phyloP scores from a whole-genome alignment of 345 rosid genomes.

The Aquilaria malaccensis region DNA sequence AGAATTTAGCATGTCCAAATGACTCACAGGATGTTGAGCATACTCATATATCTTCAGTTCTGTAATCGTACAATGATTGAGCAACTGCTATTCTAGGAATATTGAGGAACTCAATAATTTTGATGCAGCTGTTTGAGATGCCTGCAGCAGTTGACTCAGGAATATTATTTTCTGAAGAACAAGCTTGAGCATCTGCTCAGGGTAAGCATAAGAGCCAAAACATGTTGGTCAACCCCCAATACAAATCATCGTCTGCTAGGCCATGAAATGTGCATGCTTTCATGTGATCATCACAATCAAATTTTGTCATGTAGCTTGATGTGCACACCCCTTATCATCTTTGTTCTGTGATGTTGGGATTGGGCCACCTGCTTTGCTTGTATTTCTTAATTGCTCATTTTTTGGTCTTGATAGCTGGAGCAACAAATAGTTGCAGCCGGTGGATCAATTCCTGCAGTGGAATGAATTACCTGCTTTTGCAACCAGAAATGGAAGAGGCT shows the following conservation, averaged over 20 bases:
- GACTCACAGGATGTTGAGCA: not conserved
- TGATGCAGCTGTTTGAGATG: slow-evolving; percentile 69
- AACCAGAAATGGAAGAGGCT: not conserved
- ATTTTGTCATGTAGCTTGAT: no score
- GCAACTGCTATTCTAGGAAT: not conserved
- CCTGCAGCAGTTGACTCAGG: slow-evolving; percentile 64
- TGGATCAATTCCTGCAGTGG: slow-evolving; percentile 49
- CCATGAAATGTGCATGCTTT: no score
- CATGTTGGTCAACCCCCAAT: no score
- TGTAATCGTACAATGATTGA: slow-evolving; percentile 1
- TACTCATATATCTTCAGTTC: not conserved
- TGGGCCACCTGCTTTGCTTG: no score
- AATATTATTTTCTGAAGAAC: slow-evolving; percentile 45
- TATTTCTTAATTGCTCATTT: slow-evolving; percentile 1
- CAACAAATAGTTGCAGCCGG: slow-evolving; percentile 63
- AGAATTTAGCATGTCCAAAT: no score
- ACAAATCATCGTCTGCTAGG: no score
- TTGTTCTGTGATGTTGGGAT: no score
- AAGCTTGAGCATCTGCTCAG: slow-evolving; percentile 58
- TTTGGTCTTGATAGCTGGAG: slow-evolving; percentile 44
- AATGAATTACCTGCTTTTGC: slow-evolving; percentile 8
- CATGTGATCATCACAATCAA: no score
- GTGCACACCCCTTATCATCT: not conserved
- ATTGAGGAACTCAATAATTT: slow-evolving; percentile 12
- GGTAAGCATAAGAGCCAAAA: slow-evolving; percentile 28